Evolutionary conservation across 805 yeast genomes (phyloP), one percentile per base, ranked within the genome.

Genomic region (Ogataea populi-albae): DNA sequence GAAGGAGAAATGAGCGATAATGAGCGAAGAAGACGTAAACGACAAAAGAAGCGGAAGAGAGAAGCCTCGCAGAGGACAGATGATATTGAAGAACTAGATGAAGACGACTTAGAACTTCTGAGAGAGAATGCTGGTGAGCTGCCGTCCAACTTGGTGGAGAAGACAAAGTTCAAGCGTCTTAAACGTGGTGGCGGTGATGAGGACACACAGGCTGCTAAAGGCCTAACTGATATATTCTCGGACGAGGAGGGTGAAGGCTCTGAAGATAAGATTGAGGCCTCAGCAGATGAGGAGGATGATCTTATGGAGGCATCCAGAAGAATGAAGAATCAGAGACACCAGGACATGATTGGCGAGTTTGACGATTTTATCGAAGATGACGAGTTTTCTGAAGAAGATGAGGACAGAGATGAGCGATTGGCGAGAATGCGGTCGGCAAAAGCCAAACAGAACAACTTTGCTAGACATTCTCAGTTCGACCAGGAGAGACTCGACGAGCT

Each of bases 291-390:
- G 15, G 70, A 59, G 21, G 61, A 53, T 37, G 57, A 58, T 47
- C 34, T 59, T n/a, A 18, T 52, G 38, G 61, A 49, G 27, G 55
- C 59, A 1, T 45, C 58, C 4, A 52, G 55, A 40, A 42, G 46
- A 17, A 50, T 46, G 34, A 46, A 45, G 17, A 44, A 45, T n/a
- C 50, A 52, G 33, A 40, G 48, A 34, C 55, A 41, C 37, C 54
- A 46, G 31, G 59, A 44, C 43, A 57, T 37, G 61, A 61, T 78
- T 46, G 95, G 88, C 55, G 98, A 93, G 61, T 79, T 91, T 51
- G 98, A 88, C 58, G 98, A 89, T 57, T 93, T 93, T 64, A 93
- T 93, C 49, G 98, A 91, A 62, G 97, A 91, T 43, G 98, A 93
- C 61, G 97, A 89, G 59, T 83, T 84, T 54, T 86, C 94, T 6